phyloP scores from a whole-genome alignment of 495 filamentous ascomycete species.

The Sporormia fimetaria region DNA sequence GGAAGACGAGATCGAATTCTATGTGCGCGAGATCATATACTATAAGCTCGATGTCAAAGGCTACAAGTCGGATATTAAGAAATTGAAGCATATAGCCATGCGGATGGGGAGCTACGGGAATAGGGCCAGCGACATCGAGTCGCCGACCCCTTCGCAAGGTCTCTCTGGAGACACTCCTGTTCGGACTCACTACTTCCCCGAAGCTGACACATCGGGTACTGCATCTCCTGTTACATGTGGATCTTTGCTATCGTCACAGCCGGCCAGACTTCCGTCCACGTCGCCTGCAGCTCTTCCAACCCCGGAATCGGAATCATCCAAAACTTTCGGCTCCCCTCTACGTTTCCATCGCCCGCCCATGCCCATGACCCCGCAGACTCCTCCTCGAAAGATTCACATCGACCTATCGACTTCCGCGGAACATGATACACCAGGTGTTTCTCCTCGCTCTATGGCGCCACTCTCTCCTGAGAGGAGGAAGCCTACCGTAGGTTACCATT shows the following conservation, averaged over 20 bases:
- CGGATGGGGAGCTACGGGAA: conserved; percentile 17
- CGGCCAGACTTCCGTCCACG: conserved; percentile 12
- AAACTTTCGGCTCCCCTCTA: neutral
- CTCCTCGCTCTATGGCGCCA: conserved; percentile 13
- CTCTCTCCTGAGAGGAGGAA: conserved; percentile 21
- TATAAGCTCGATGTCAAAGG: conserved; percentile 26
- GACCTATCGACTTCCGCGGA: conserved; percentile 13
- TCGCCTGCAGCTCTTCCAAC: conserved; percentile 1
- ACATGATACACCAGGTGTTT: conserved; percentile 19
- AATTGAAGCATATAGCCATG: conserved; percentile 9
- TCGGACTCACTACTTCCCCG: conserved; percentile 1
- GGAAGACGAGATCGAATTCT: conserved; percentile 23
- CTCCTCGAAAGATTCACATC: conserved; percentile 7
- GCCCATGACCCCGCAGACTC: conserved; percentile 13
- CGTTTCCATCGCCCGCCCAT: conserved; percentile 4
- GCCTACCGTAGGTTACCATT: conserved; percentile 12
- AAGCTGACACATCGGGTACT: conserved; percentile 10
- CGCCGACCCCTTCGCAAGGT: conserved; percentile 6
- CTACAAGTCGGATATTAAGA: conserved; percentile 25
- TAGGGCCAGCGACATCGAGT: conserved; percentile 12
- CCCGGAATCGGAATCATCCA: neutral
- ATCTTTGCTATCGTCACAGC: conserved; percentile 8
- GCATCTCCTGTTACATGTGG: conserved; percentile 18
- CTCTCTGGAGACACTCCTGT: conserved; percentile 10
- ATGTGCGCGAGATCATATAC: conserved; percentile 26